These are phyloP conservation scores for Aureobasidium sp. DNA, from an alignment of 2,329 filamentous ascomycete genomes.

Conservation along the genomic window DNA sequence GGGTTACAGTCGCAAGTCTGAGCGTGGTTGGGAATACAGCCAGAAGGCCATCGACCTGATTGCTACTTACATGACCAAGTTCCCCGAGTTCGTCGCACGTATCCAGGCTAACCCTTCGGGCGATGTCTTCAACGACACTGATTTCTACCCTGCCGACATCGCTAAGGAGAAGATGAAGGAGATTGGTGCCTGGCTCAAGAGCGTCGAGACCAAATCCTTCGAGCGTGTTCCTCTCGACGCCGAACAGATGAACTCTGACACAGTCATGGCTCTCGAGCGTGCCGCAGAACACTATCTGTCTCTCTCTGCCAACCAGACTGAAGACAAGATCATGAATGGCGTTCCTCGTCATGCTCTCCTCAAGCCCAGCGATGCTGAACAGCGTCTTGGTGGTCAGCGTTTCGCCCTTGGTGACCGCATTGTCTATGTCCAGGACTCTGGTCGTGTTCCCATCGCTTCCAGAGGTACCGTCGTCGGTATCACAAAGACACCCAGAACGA, in stretches of 20 bases:
- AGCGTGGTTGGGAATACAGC: constrained; percentile 93
- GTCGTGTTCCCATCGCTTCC: constrained; percentile 88
- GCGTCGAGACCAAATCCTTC: constrained; percentile 82
- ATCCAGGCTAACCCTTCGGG: constrained; percentile 80
- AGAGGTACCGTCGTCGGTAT: constrained; percentile 92
- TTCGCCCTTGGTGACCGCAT: constrained; percentile 85
- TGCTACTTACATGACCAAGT: constrained; percentile 82
- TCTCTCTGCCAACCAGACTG: constrained; percentile 43
- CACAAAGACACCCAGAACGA: constrained; percentile 74
- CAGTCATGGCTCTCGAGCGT: constrained; percentile 72
- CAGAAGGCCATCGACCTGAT: constrained; percentile 73
- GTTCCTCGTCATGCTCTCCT: constrained; percentile 83
- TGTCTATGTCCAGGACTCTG: constrained; percentile 85
- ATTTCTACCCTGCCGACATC: constrained; percentile 70
- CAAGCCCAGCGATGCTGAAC: constrained; percentile 93
- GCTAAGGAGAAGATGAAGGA: constrained; percentile 83
- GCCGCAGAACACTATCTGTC: constrained; percentile 60
- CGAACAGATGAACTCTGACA: constrained; percentile 87
- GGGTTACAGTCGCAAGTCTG: constrained; percentile 82
- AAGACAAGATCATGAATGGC: constrained; percentile 64
- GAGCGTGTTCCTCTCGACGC: constrained; percentile 95
- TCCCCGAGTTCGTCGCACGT: constrained; percentile 89
- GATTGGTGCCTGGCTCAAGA: constrained; percentile 88
- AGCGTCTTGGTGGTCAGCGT: constrained; percentile 75
- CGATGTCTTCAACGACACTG: constrained; percentile 74